Evolutionary conservation across 2,329 filamentous ascomycete genomes (phyloP), one percentile per base, ranked within the genome.

Genomic region (Fusarium mexicanum): DNA sequence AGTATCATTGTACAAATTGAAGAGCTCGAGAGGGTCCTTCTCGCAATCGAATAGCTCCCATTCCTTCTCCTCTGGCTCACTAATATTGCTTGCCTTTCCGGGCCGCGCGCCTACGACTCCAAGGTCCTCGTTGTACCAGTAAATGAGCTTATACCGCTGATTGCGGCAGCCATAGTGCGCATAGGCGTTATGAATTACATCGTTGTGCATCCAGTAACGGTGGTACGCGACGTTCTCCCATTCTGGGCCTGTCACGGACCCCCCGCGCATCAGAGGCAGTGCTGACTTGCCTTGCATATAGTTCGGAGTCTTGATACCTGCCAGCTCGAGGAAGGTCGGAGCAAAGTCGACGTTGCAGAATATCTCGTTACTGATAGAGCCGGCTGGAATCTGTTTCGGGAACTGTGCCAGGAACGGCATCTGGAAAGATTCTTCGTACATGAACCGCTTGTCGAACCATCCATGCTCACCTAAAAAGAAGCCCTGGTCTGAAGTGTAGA

Each of bases 361-460:
- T 26, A 88, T 87, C 67, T 87, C 86, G 61, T 85, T 74, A 67
- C 83, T 86, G 0, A 87, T 78, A 1, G 78, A 80, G 1, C 81
- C 0, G 83, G 64, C 3, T 61, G 48, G 63, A 88, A 50, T 87
- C 58, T 82, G 81, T 1, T 58, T 67, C 0, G 87, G 87, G 53
- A 86, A 87, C 0, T 85, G 83, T 14, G 87, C 81, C 8, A 89
- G 75, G 54, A 89, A 87, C 0, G 87, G 87, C 87, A 89, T 89
- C 77, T 89, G 87, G 79, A 89, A 89, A 20, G 81, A 84, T 77
- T 89, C 86, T 69, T 89, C 87, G 77, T 89, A 89, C 85, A 89
- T 88, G 77, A 89, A 88, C 7, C 87, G 84, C 79, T 89, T 89
- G 76, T 89, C 87, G 72, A 88, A 89, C 87, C 87, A 89, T 61